Conservation (phyloP, 2,329 filamentous ascomycete genomes). For the Alternaria arbusti region DNA sequence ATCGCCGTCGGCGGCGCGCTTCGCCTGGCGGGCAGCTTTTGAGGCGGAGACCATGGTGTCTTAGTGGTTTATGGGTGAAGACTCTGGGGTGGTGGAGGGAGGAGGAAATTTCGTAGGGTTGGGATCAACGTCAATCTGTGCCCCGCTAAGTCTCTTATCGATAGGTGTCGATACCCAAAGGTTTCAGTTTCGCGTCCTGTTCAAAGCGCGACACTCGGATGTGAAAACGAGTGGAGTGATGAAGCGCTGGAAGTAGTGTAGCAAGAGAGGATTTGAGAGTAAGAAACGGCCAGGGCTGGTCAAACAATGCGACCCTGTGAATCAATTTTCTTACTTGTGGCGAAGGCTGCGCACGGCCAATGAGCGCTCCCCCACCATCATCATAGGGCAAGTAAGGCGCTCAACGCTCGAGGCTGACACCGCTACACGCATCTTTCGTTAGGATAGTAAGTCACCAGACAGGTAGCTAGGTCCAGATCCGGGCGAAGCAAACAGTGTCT, state of each 20-base stretch:
- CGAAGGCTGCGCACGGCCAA: constrained; percentile 25
- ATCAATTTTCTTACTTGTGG: constrained; percentile 34
- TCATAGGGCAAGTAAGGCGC: constrained; percentile 28
- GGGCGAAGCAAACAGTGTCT: neutral
- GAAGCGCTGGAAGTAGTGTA: constrained; percentile 5
- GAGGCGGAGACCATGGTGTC: constrained; percentile 70
- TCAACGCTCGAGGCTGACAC: constrained; percentile 1
- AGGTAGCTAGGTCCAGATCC: neutral
- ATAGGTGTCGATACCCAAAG: constrained; percentile 13
- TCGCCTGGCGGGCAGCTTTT: constrained; percentile 71
- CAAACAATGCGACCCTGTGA: constrained; percentile 23
- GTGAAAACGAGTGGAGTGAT: constrained; percentile 16
- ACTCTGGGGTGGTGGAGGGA: constrained; percentile 27
- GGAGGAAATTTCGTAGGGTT: constrained; percentile 33
- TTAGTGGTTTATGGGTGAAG: constrained; percentile 18
- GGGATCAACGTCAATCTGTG: constrained; percentile 25
- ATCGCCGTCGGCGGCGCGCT: constrained; percentile 63
- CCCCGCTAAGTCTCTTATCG: constrained; percentile 32
- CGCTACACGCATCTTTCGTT: neutral
- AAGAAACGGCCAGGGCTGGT: constrained; percentile 7
- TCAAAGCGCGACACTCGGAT: constrained; percentile 18
- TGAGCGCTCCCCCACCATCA: constrained; percentile 19
- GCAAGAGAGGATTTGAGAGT: constrained; percentile 4
- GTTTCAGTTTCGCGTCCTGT: constrained; percentile 6
- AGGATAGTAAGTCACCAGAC: neutral